Base-by-base conservation (phyloP, 768 basidiomycete species). In the Pleurotus eryngii region DNA sequence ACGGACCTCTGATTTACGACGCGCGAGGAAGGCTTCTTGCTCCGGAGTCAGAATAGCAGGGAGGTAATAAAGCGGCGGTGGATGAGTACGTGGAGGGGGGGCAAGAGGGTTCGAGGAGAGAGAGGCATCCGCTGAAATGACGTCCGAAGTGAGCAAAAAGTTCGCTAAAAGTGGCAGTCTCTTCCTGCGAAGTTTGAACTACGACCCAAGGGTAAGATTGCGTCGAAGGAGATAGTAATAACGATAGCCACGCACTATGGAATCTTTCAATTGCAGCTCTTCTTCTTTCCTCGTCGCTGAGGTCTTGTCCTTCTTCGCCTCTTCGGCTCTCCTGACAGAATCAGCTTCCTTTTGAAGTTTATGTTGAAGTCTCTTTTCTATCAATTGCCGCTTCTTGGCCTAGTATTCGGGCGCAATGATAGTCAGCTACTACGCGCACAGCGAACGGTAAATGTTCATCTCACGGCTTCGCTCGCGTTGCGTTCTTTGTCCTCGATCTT, bases 271-370 rank as follows among this genome's bases (percentile, higher is more conserved):
- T 64, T 88, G 87, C 46, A 91, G 68, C 5, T 93, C 90, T 68
- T 92, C 89, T 72, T 93, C 91, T 70, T 83, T 90, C 60, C 89
- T 77, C 70, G 84, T 89, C 46, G 90, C 89, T 39, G 67, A 60
- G 49, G 82, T 83, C 72, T 90, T 90, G 73, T 90, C 89, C 70
- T 89, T 89, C 74, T 91, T 91, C 59, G 86, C 87, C 73, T 92
- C 90, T 78, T 91, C 90, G 63, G 87, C 85, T 70, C 86, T 81
- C 70, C 90, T 84, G 74, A 92, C 89, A 77, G 86, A 79, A 72
- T 90, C 90, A 79, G 87, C 90, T 71, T 93, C 91, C 80, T 86
- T 88, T 69, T 83, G 81, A 61, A 93, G 81, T 75, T 90, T 92
- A 75, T 79, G 79, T 78, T 92, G 90, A 76, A 93, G 79, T 76